phyloP scores from a whole-genome alignment of 2,329 filamentous ascomycete genomes.

The Epichloe brachyelytri region DNA sequence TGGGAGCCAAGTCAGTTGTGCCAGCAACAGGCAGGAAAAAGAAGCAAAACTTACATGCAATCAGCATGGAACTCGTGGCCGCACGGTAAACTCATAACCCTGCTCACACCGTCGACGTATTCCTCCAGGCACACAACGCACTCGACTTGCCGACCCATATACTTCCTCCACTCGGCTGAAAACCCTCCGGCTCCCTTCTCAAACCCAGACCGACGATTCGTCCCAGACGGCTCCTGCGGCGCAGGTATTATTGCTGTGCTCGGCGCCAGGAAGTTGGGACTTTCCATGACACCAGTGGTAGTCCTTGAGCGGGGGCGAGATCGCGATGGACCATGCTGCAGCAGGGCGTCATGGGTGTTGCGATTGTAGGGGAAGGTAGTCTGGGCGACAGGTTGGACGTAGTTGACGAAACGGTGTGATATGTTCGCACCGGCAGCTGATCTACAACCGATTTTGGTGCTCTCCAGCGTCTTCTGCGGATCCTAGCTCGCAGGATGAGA shows the following conservation, averaged over 20 bases:
- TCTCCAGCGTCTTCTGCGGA: constrained; percentile 80
- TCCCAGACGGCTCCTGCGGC: constrained; percentile 20
- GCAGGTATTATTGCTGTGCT: constrained; percentile 29
- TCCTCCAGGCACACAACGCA: constrained; percentile 96
- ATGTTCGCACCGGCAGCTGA: constrained; percentile 85
- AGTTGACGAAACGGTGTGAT: constrained; percentile 63
- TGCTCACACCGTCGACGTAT: constrained; percentile 85
- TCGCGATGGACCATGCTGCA: constrained; percentile 44
- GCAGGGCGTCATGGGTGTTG: constrained; percentile 70
- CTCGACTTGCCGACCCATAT: constrained; percentile 60
- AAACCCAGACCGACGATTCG: constrained; percentile 23
- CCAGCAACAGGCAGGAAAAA: too few relatives aligned
- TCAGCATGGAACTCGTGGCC: constrained; percentile 96
- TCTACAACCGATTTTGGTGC: constrained; percentile 97
- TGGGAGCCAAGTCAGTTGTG: constrained; percentile 22
- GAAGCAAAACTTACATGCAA: constrained; percentile 73
- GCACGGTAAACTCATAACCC: constrained; percentile 93
- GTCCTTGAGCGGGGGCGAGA: constrained; percentile 53
- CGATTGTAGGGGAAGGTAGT: constrained; percentile 48
- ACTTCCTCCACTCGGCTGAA: constrained; percentile 48
- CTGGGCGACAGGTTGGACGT: constrained; percentile 40
- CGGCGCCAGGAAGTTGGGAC: constrained; percentile 31
- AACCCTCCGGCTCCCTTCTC: constrained; percentile 34
- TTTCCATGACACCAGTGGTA: constrained; percentile 45
- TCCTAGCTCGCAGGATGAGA: constrained; percentile 74